These are phyloP conservation scores for Porodaedalea pini DNA, from an alignment of 1,284 basidiomycete species.

Conservation along the genomic window DNA sequence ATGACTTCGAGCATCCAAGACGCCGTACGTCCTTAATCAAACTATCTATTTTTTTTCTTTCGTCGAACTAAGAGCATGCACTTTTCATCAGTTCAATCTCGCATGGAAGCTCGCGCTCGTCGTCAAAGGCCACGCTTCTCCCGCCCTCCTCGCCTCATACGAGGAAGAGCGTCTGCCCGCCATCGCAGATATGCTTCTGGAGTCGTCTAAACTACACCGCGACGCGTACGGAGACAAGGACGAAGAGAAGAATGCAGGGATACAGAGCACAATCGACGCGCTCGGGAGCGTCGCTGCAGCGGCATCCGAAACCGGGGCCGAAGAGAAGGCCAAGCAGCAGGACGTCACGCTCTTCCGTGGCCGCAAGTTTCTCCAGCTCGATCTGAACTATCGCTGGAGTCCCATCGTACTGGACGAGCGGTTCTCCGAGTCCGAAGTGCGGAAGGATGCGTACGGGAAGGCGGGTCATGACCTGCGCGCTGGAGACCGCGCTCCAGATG, in stretches of 20 bases:
- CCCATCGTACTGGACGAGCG: constrained; percentile 22
- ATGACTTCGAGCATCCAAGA: constrained; percentile 41
- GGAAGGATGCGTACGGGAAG: constrained; percentile 9
- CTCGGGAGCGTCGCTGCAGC: neutral
- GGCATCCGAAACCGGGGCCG: no score
- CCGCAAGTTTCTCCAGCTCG: constrained; percentile 21
- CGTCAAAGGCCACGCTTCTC: constrained; percentile 31
- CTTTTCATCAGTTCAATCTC: constrained; percentile 33
- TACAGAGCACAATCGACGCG: neutral
- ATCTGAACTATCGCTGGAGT: constrained; percentile 26
- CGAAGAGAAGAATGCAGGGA: neutral
- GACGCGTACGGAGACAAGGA: neutral
- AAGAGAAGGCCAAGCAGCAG: neutral
- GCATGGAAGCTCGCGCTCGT: constrained; percentile 42
- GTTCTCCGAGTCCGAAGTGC: neutral
- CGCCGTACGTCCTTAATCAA: constrained; percentile 28
- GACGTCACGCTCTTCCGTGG: constrained; percentile 9
- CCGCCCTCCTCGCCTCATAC: constrained; percentile 34
- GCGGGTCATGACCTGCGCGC: constrained; percentile 7
- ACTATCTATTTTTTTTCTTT: neutral
- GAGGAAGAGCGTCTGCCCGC: constrained; percentile 37
- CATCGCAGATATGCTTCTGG: constrained; percentile 36
- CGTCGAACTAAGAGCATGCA: neutral
- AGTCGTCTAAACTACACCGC: neutral
- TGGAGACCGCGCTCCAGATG: constrained; percentile 26